A percentile compares a stretch with the other conserved stretches of the same genome.
Evolutionary conservation across 129 eudicot species (phyloP).

Genomic region (Chrysanthemum makinoi): DNA sequence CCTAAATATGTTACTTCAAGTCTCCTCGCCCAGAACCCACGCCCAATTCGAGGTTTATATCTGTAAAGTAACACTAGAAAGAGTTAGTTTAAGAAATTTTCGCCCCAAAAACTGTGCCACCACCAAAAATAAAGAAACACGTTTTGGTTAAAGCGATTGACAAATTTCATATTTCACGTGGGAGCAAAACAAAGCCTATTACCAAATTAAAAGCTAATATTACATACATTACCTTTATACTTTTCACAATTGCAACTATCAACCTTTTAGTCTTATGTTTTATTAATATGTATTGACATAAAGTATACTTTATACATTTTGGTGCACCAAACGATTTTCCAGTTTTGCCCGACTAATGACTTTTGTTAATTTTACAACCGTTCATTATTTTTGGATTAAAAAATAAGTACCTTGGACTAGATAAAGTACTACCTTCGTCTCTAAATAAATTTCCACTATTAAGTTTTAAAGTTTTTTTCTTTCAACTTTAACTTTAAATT

Average conservation of each 20-base stretch:
- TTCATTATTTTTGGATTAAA: background rate
- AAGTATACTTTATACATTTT: background rate
- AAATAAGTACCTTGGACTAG: background rate
- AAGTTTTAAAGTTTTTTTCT: too few relatives aligned
- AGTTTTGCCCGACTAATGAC: background rate
- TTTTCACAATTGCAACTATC: background rate
- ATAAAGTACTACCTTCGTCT: too few relatives aligned
- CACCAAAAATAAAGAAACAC: constrained; percentile 31
- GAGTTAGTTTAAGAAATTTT: too few relatives aligned
- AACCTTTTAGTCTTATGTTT: constrained; percentile 1
- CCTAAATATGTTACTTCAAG: too few relatives aligned
- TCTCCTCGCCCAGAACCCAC: too few relatives aligned
- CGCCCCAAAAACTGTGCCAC: constrained; percentile 27
- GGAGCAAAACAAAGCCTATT: constrained; percentile 17
- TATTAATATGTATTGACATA: background rate
- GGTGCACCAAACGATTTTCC: constrained; percentile 3
- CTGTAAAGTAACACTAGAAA: too few relatives aligned
- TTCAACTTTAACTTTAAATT: too few relatives aligned
- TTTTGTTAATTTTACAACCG: background rate
- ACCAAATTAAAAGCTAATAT: constrained; percentile 10
- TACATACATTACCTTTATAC: constrained; percentile 12
- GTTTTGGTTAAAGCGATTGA: constrained; percentile 33
- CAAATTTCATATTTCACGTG: constrained; percentile 20
- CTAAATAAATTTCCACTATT: too few relatives aligned
- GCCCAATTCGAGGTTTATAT: too few relatives aligned